These are phyloP conservation scores for Aspergillus fumigatiaffinis DNA, from an alignment of 2,329 filamentous ascomycete genomes.

Conservation along the genomic window DNA sequence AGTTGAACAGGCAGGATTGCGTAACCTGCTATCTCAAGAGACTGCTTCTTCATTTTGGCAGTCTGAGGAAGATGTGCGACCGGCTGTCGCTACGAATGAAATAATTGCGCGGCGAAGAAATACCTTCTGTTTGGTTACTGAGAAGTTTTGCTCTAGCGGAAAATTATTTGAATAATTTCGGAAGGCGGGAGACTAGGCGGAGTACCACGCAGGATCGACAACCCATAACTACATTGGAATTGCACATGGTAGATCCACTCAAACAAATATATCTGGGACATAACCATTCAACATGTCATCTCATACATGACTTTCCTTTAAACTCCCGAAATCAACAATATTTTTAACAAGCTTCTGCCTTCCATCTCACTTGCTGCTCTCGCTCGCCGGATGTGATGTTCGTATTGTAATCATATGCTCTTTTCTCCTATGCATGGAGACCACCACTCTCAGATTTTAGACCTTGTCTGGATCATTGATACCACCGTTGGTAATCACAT, in stretches of 20 bases:
- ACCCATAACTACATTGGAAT: neutral
- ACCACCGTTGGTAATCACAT: constrained; percentile 66
- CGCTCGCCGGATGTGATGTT: too few relatives aligned
- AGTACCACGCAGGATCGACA: neutral
- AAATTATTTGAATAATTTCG: constrained; percentile 11
- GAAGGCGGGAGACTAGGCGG: constrained; percentile 12
- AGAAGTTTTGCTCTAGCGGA: constrained; percentile 9
- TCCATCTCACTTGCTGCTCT: neutral
- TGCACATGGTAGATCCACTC: neutral
- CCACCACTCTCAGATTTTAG: neutral
- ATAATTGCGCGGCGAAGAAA: neutral
- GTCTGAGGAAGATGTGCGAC: neutral
- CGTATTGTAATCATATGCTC: neutral
- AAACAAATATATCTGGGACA: neutral
- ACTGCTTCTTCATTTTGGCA: constrained; percentile 33
- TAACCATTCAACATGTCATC: neutral
- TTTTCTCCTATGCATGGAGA: neutral
- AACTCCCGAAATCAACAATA: neutral
- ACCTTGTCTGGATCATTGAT: constrained; percentile 64
- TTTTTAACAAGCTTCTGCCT: neutral
- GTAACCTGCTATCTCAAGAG: constrained; percentile 57
- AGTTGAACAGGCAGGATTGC: constrained; percentile 65
- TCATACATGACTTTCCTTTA: neutral
- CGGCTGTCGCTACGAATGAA: neutral
- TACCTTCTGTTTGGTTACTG: neutral